Base-by-base conservation (phyloP, 148 eudicot species). In the Camellia sinensis region DNA sequence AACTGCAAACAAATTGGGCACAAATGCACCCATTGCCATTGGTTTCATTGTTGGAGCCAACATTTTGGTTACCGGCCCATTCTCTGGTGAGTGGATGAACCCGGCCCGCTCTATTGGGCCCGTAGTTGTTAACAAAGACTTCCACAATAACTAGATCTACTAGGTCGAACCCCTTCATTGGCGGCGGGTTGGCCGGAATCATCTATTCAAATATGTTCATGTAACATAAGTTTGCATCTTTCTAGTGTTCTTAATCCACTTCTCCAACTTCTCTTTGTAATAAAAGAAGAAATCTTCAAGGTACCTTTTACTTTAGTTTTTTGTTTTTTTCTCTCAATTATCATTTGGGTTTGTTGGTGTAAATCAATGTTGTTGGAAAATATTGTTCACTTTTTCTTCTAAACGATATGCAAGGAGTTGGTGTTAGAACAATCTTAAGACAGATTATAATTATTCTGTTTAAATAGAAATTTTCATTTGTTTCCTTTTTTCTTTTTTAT, bases 81-180 rank as follows among this genome's bases (percentile, higher is more conserved):
- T 94, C 83, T 91, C 93, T 1, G 94, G 98, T 37, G 97, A 93
- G 56, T 94, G 97, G 3, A 94, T 92, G 98, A 94, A 94, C 91
- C 98, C 97, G 2, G 97, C 97, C 71, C 86, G 94, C 0, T 92
- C 94, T 0, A 89, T 92, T 29, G 98, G 98, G 13, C 98, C 96
- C 0, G 98, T 94, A 2, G 89, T 94, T 3, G 98, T 87, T 2
- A 88, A 91, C 77, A 89, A 91, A 1, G 83, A 92, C 82, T 94
- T 85, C 86, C 77, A 79, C 17, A 88, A 84, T 59, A 81, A 84
- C 88, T 94, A 96, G 98, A 86, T 94, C 79, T 94, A 94, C 82
- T 94, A 95, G 95, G 93, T 88, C 50, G 98, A 97, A 10, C 98
- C 97, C 18, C 91, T n/a, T 94, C 61, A 76, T 94, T 75, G 98